Evolutionary conservation across 352 stramenopile species (phyloP).

Genomic region (Phytopythium kandeliae): DNA sequence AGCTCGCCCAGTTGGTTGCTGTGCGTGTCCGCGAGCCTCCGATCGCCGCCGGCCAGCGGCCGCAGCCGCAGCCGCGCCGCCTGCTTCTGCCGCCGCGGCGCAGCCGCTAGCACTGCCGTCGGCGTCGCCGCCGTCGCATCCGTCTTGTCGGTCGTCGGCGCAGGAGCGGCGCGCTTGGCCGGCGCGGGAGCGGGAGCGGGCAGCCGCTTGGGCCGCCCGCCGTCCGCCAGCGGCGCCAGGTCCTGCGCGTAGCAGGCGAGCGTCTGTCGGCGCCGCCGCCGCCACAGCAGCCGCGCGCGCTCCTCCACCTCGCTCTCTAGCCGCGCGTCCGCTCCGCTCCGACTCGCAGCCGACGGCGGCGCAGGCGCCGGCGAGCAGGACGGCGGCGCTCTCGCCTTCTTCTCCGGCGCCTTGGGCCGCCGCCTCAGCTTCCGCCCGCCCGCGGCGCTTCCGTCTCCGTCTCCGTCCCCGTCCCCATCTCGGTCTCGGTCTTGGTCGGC

Average conservation of each 20-base stretch:
- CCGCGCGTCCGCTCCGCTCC: no score
- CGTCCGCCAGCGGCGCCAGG: conserved; percentile 47
- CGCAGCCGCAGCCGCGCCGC: conserved; percentile 14
- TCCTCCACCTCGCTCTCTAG: neutral
- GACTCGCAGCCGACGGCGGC: no score
- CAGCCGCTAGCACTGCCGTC: neutral
- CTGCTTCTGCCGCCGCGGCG: conserved; percentile 8
- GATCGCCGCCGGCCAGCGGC: conserved; percentile 10
- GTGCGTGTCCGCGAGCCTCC: conserved; percentile 4
- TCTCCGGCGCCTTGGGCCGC: neutral
- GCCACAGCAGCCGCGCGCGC: conserved; percentile 19
- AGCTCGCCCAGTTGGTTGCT: conserved; percentile 29
- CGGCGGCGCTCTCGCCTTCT: neutral
- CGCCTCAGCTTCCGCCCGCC: no score
- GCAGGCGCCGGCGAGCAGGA: no score
- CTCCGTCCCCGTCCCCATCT: neutral
- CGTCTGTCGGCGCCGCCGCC: conserved; percentile 21
- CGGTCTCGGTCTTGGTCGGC: no score
- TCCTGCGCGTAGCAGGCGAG: conserved; percentile 59
- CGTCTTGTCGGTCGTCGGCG: no score
- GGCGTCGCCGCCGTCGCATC: no score
- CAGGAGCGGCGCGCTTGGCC: neutral
- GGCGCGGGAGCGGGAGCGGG: neutral
- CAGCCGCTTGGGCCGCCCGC: conserved; percentile 39
- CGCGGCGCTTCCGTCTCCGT: neutral